Base-by-base conservation (phyloP, 2,329 filamentous ascomycete species). In the Botryotinia narcissicola region DNA sequence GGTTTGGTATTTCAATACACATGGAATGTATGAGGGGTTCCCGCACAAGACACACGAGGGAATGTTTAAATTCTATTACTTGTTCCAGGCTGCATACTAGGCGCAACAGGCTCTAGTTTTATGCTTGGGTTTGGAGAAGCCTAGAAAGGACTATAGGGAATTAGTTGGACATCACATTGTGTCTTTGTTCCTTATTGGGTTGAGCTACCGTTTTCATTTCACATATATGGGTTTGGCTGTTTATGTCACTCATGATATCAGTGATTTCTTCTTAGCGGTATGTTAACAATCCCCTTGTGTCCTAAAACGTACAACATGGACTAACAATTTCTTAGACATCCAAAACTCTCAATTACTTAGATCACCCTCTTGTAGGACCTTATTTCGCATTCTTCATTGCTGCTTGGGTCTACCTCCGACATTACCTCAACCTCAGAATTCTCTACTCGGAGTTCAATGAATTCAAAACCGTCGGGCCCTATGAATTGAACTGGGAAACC, bases 131-230 rank as follows among this genome's bases (percentile, higher is more conserved):
- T 87, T 97, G 82, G 95, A 98, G 86, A 97, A 97, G 86, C 94
- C 93, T 44, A 87, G 95, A 74, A 98, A 97, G 85, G 95, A 98
- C 83, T 98, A 95, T 84, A 95, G 93, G 84, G 95, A 98, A 85
- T 88, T 98, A 72, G 93, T 97, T 68, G 90, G 91, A 71, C 95
- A 98, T 82, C 95, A 98, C 82, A 91, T 98, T 78, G 93, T 97
- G 81, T 96, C 93, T 22, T 84, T 98, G 74, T 85, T 90, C 32
- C 87, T 98, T 79, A 97, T 98, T 78, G 92, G 84, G 73, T 85
- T 95, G 80, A 96, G 93, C 84, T 98, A 98, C 84, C 90, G 94
- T 75, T 98, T 97, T 86, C 95, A 98, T 84, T 98, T 98, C 82
- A 97, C 94, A 44, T 95, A 97, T 83, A 96, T 98, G 82, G 95